These are phyloP conservation scores for Panicum hallii DNA, from an alignment of 202 grass and related monocot genomes.

Conservation along the genomic window DNA sequence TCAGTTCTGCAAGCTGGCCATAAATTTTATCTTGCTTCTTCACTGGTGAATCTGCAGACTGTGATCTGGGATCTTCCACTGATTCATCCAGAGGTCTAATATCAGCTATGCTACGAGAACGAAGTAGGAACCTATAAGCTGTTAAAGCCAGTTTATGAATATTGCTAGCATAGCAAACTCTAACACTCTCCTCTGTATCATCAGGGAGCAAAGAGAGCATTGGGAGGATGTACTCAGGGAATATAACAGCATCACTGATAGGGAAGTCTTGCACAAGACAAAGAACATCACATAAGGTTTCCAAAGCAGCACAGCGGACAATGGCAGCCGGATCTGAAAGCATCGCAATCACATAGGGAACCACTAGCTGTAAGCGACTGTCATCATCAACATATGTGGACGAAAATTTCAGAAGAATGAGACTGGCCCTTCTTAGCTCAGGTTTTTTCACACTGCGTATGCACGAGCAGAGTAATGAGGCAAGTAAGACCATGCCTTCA, in stretches of 20 bases:
- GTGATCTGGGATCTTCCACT: slow-evolving; percentile 46
- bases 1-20: slow-evolving; percentile 66
- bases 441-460: slow-evolving; percentile 96
- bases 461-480: slow-evolving; percentile 91
- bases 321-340: slow-evolving; percentile 92
- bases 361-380: slow-evolving; percentile 87
- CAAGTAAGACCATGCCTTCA: slow-evolving; percentile 97
- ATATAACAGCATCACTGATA: slow-evolving; percentile 97
- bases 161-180: slow-evolving; percentile 97
- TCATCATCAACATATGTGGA: slow-evolving; percentile 97
- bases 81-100: slow-evolving; percentile 59
- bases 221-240: slow-evolving; percentile 96
- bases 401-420: slow-evolving; percentile 74
- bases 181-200: slow-evolving; percentile 97
- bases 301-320: slow-evolving; percentile 93
- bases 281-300: slow-evolving; percentile 91
- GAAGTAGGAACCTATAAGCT: slow-evolving; percentile 85
- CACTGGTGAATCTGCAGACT: slow-evolving; percentile 53
- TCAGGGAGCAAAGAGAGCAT: slow-evolving; percentile 97
- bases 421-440: slow-evolving; percentile 83
- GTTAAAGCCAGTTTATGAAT: slow-evolving; percentile 95
- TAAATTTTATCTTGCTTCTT: slow-evolving; percentile 58
- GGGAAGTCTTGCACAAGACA: slow-evolving; percentile 91
- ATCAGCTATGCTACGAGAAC: slow-evolving; percentile 56
- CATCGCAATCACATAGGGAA: slow-evolving; percentile 99